phyloP scores from a whole-genome alignment of 345 rosid genomes.

The Xanthoceras sorbifolium region DNA sequence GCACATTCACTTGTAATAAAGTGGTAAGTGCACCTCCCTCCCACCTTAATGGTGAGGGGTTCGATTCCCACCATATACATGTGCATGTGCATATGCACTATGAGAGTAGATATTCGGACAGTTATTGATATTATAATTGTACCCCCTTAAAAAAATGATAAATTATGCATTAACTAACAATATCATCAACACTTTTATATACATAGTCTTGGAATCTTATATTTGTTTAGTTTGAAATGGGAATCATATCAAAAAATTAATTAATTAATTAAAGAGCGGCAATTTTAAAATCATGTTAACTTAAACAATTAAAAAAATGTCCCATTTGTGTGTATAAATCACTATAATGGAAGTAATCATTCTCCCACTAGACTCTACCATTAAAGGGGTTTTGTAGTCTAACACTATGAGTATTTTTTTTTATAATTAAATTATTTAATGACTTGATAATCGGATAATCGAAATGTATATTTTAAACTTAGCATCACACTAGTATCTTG shows the following conservation, averaged over 20 bases:
- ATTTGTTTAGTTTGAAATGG: neutral
- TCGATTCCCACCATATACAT: no score
- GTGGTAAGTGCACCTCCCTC: no score
- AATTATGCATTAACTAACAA: neutral
- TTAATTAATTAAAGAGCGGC: neutral
- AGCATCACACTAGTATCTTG: neutral
- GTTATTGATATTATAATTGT: no score
- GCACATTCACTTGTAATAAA: no score
- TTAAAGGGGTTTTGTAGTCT: neutral
- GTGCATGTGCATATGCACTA: no score
- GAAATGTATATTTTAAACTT: neutral
- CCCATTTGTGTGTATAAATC: neutral
- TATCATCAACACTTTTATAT: neutral
- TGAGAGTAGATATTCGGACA: no score
- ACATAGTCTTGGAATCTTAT: neutral
- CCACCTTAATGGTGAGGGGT: no score
- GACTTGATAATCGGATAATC: no score
- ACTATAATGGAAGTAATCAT: neutral
- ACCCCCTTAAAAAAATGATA: no score
- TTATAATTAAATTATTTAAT: no score
- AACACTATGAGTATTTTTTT: no score
- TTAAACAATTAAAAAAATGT: neutral
- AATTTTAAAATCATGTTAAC: no score
- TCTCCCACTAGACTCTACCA: neutral
- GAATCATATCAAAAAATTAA: neutral